These are phyloP conservation scores for Colletotrichum phormii DNA, from an alignment of 2,329 filamentous ascomycete genomes.

Conservation along the genomic window DNA sequence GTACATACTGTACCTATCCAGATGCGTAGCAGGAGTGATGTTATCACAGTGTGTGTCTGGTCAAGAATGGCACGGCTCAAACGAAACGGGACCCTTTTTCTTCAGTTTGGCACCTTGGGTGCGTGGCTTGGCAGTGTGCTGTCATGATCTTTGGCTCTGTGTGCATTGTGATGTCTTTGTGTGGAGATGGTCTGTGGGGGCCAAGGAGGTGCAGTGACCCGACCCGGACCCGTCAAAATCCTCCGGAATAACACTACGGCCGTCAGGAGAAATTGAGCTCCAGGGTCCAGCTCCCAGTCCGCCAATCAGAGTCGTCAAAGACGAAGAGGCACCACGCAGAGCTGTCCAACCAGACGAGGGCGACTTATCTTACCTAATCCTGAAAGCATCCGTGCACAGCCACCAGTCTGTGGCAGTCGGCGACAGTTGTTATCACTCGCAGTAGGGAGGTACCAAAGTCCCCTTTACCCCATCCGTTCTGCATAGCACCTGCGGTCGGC, in stretches of 20 bases:
- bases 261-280: constrained; percentile 33
- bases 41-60: constrained; percentile 5
- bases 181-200: constrained; percentile 25
- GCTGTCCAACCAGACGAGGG: not conserved
- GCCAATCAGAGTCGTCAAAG: not conserved
- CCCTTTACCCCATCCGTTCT: constrained; percentile 22
- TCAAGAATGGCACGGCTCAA: not conserved
- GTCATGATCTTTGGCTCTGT: not conserved
- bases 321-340: not conserved
- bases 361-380: constrained; percentile 29
- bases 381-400: constrained; percentile 2
- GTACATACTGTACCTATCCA: no score
- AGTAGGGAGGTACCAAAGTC: constrained; percentile 3
- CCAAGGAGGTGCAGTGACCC: not conserved
- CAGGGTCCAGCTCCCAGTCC: constrained; percentile 22
- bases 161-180: not conserved
- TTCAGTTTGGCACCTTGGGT: not conserved
- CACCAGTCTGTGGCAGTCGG: constrained; percentile 9
- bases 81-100: not conserved
- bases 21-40: not conserved
- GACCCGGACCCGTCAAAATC: not conserved
- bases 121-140: not conserved
- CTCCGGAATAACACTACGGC: constrained; percentile 26
- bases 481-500: not conserved
- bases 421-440: not conserved